Base-by-base conservation (phyloP, 306 rosid species). In the Vigna trinervia region DNA sequence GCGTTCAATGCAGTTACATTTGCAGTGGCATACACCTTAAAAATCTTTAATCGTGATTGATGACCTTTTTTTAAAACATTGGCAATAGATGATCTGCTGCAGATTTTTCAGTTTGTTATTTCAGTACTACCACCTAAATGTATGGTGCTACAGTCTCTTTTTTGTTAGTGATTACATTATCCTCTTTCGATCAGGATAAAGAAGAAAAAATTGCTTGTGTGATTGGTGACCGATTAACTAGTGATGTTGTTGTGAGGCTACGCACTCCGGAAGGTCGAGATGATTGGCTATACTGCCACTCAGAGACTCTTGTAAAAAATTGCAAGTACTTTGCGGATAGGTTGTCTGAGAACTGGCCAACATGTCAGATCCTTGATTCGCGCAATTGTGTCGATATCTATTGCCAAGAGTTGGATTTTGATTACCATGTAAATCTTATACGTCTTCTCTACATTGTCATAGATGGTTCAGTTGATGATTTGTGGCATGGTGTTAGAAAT, bases 201-300 rank as follows among this genome's bases (percentile, higher is more conserved):
- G 92, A 88, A 77, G 73, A 48, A 68, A 82, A 80, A 58, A 15
- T 79, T 17, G n/a, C 84, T 77, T 61, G 73, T 78, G 71, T 17
- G 58, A 85, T 92, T 73, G 97, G 96, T 51, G 92, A 95, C 65
- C 74, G 87, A 70, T 86, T 89, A 22, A 89, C 95, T 34, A 92
- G 97, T 73, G 99, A 95, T 76, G 96, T 95, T 84, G 96, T 95
- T 57, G 99, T 95, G 86, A 89, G 99, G 91, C 85, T 95, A 45
- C 89, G 97, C 45, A 92, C 97, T 1, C 86, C 82, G 74, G 97
- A 89, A 34, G 91, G 97, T 56, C 86, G 94, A 70, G 99, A 95
- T 80, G 91, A 92, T 58, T 84, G 99, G 99, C 63, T 92, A 1
- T 95, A 89, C 71, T 90, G 97, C 68, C 97, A 92, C 75, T 89